These are phyloP conservation scores for Apiotrichum gracile DNA, from an alignment of 1,284 basidiomycete species.

Conservation along the genomic window DNA sequence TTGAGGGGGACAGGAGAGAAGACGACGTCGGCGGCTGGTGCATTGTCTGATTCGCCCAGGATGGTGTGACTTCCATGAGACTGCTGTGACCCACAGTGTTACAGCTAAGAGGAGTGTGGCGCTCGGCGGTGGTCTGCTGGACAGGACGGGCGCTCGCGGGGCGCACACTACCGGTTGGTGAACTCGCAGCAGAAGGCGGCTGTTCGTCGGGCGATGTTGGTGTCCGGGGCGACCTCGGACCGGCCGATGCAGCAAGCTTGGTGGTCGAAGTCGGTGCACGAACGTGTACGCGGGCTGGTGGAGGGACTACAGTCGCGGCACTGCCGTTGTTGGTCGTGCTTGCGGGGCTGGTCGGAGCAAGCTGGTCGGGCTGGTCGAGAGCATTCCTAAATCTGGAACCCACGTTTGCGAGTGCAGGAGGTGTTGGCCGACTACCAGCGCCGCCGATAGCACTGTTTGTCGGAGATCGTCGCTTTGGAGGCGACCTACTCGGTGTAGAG, in stretches of 20 bases:
- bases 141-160: not conserved
- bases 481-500: not conserved
- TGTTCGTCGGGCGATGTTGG: no score
- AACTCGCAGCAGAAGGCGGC: no score
- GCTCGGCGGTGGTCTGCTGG: not conserved
- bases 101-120: not conserved
- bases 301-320: not conserved
- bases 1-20: constrained; percentile 8
- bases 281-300: not conserved
- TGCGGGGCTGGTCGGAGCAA: no score
- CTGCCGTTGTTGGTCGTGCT: not conserved
- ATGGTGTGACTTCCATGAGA: constrained; percentile 9
- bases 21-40: not conserved
- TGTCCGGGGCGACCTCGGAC: not conserved
- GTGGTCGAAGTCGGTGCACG: not conserved
- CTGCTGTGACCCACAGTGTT: not conserved
- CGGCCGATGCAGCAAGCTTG: not conserved
- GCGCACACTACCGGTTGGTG: not conserved
- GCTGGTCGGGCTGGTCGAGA: not conserved
- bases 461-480: not conserved
- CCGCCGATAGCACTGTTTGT: not conserved
- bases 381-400: not conserved
- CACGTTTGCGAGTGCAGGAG: not conserved
- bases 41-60: constrained; percentile 11
- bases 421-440: not conserved